Base-by-base conservation (phyloP, 2,329 filamentous ascomycete species). In the Colletotrichum sp. region DNA sequence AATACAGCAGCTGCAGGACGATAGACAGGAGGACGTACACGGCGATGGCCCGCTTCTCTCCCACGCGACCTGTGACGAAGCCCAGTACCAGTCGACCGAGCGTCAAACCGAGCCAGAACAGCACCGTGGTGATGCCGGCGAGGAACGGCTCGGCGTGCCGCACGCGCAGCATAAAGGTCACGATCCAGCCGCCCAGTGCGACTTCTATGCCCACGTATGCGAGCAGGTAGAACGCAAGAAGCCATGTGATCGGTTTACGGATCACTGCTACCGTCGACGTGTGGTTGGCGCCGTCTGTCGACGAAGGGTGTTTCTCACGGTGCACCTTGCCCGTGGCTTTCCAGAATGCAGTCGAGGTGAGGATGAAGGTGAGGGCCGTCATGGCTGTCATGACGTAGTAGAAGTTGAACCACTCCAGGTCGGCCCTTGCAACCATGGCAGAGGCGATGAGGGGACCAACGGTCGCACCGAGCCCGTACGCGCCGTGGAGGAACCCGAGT, bases 91-190 rank as follows among this genome's bases (percentile, higher is more conserved):
- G 86, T 2, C 95, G 88, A 0, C 95, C 95, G 0, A 95, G 83
- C 0, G 95, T 96, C 78, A 98, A 89, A 0, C 95, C 95, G 59
- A 95, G 89, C 95, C 95, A 98, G 85, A 96, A 98, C 0, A 95
- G 93, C 0, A 95, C 96, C 0, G 92, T 93, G 0, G 92, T 92
- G 86, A 97, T 91, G 4, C 95, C 95, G 39, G 93, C 93, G 3
- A 92, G 89, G 80, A 97, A 96, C 0, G 92, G 87, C 28, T 88
- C 89, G 5, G 93, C 95, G 49, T 93, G 84, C 16, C 96, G 91
- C 28, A 96, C 92, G 24, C 90, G 88, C n/a, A 96, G 92, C 95
- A 98, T 98, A 82, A 98, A 98, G 1, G 93, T 93, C 65, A 95
- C 93, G 77, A 98, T 93, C 95, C 95, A 97, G 18, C 95, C 86